phyloP scores from a whole-genome alignment of 2,329 filamentous ascomycete genomes.

The Aspergillus caelatus region DNA sequence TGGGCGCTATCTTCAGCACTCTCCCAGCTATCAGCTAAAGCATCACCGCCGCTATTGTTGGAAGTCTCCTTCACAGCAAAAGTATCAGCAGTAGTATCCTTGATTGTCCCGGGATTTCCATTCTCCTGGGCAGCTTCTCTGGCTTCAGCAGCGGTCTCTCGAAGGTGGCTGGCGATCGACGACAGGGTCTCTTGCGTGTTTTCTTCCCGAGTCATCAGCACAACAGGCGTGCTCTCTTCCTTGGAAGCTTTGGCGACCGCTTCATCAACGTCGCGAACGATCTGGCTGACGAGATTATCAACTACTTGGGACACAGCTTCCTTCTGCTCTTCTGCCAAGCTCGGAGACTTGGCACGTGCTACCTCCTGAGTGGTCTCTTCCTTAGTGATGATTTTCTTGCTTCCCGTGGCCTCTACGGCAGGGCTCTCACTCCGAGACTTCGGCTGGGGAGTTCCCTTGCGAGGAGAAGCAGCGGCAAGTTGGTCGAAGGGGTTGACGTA shows the following conservation, averaged over 20 bases:
- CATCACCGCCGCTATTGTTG: slow-evolving; percentile 57
- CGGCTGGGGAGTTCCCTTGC: slow-evolving; percentile 58
- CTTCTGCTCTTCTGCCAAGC: slow-evolving; percentile 43
- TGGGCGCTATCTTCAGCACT: slow-evolving; percentile 73
- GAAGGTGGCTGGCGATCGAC: slow-evolving; percentile 33
- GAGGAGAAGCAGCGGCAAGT: slow-evolving; percentile 67
- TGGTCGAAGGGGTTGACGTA: slow-evolving; percentile 75
- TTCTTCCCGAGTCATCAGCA: slow-evolving; percentile 37
- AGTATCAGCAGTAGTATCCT: slow-evolving; percentile 50
- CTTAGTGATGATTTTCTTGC: slow-evolving; percentile 26
- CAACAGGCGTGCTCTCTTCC: slow-evolving; percentile 47
- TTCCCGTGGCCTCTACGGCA: slow-evolving; percentile 32
- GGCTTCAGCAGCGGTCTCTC: slow-evolving; percentile 47
- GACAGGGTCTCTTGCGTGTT: slow-evolving; percentile 40
- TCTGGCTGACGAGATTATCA: slow-evolving; percentile 63
- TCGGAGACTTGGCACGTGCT: slow-evolving; percentile 27
- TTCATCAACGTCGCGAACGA: slow-evolving; percentile 65
- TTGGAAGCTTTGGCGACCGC: slow-evolving; percentile 62
- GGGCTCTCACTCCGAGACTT: slow-evolving; percentile 46
- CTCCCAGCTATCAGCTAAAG: slow-evolving; percentile 87
- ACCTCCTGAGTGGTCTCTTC: slow-evolving; percentile 18
- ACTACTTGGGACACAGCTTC: slow-evolving; percentile 75
- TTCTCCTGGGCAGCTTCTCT: slow-evolving; percentile 56
- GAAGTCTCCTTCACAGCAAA: slow-evolving; percentile 54
- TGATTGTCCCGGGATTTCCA: slow-evolving; percentile 56